Conservation (phyloP, 768 basidiomycete species). For the Agaricus blazei region DNA sequence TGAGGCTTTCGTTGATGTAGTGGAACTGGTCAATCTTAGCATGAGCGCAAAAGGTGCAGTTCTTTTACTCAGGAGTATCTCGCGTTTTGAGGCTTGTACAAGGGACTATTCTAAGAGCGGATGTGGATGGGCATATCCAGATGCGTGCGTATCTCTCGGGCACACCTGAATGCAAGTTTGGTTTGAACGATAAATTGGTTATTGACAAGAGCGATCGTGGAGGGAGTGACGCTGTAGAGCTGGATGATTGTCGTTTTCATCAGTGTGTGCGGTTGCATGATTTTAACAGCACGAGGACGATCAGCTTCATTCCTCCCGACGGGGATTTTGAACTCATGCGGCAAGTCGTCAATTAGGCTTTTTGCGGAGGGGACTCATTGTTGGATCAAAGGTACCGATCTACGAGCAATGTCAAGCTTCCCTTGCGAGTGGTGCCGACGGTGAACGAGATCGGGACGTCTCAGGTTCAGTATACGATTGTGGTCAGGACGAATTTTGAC, state of each 20-base stretch:
- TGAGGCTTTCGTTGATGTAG: constrained; percentile 99
- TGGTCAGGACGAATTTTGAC: constrained; percentile 85
- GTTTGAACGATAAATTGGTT: constrained; percentile 96
- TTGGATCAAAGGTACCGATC: constrained; percentile 72
- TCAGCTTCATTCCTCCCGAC: constrained; percentile 97
- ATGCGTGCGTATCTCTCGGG: constrained; percentile 98
- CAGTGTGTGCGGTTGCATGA: constrained; percentile 95
- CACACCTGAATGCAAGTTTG: constrained; percentile 98
- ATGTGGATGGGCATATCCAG: constrained; percentile 96
- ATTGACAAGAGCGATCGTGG: constrained; percentile 79
- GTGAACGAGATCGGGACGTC: constrained; percentile 91
- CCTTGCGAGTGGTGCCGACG: constrained; percentile 83
- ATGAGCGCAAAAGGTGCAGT: constrained; percentile 92
- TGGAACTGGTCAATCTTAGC: constrained; percentile 92
- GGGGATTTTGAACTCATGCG: constrained; percentile 99
- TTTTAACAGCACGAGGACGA: constrained; percentile 90
- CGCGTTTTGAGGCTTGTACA: not conserved
- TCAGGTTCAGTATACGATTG: constrained; percentile 86
- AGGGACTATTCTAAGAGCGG: constrained; percentile 91
- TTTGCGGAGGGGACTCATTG: not conserved
- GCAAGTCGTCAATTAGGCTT: constrained; percentile 28
- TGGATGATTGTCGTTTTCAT: constrained; percentile 98
- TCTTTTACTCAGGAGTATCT: not conserved
- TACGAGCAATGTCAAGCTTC: constrained; percentile 94
- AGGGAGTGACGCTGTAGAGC: constrained; percentile 78